phyloP scores from a whole-genome alignment of 148 eudicot species.

The Chenopodium formosanum region DNA sequence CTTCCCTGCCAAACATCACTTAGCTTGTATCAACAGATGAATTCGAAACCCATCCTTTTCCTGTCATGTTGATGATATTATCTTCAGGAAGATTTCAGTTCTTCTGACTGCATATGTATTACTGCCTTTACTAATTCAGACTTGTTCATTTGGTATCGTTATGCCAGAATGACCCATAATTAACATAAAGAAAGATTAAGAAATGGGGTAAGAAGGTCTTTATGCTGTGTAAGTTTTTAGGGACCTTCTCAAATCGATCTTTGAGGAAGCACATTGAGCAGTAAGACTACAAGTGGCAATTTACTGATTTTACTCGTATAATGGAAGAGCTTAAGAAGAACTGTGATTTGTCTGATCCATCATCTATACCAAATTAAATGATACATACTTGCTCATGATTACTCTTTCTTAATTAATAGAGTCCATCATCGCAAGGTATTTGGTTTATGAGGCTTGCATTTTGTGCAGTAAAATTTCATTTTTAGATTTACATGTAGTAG shows the following conservation, averaged over 20 bases:
- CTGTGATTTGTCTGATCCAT: conserved; percentile 35
- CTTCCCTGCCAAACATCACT: not conserved
- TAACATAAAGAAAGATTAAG: not conserved
- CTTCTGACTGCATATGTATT: not conserved
- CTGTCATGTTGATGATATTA: not conserved
- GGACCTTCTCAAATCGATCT: conserved; percentile 50
- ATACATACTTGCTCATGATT: conserved; percentile 80
- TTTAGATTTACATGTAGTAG: not conserved
- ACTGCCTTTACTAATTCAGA: not conserved
- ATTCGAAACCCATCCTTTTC: not conserved
- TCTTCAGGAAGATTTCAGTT: not conserved
- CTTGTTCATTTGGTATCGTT: not conserved
- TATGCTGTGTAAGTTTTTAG: conserved; percentile 57
- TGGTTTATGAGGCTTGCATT: not conserved
- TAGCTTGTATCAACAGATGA: not conserved
- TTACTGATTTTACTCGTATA: conserved; percentile 41
- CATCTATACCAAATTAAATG: conserved; percentile 46
- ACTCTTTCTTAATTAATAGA: conserved; percentile 62
- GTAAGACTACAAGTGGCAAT: conserved; percentile 62
- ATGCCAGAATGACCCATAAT: not conserved
- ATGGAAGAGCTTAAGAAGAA: conserved; percentile 59
- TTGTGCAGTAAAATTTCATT: not conserved
- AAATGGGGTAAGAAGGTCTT: conserved; percentile 63
- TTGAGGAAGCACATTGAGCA: conserved; percentile 73
- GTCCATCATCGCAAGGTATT: conserved; percentile 84